Percentiles rank a stretch among this genome's conserved stretches.
phyloP scores from a whole-genome alignment of 768 basidiomycete species.

The Tricholoma furcatifolium region DNA sequence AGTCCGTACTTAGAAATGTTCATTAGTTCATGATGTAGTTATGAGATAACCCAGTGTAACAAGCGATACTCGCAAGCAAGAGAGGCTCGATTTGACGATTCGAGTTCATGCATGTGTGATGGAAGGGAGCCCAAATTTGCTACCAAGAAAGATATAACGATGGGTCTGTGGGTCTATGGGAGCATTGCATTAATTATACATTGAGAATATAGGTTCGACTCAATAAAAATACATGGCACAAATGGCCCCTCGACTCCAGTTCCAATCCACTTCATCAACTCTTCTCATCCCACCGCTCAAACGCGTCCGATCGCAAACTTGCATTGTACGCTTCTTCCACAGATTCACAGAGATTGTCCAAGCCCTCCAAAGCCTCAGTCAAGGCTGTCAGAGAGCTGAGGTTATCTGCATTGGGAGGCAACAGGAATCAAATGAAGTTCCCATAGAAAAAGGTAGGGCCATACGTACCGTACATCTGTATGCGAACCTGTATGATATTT shows the following conservation, averaged over 20 bases:
- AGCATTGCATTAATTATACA: constrained; percentile 7
- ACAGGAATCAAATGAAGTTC: background rate
- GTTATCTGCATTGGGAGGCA: constrained; percentile 53
- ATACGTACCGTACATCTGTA: constrained; percentile 96
- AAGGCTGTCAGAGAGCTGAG: constrained; percentile 85
- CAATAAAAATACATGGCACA: constrained; percentile 12
- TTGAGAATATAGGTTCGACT: constrained; percentile 5
- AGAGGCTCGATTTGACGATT: too few species aligned
- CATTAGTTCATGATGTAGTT: too few species aligned
- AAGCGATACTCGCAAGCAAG: too few species aligned
- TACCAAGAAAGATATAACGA: background rate
- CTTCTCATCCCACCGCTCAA: constrained; percentile 70
- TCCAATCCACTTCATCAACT: constrained; percentile 34
- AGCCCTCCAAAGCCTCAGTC: constrained; percentile 68
- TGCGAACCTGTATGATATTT: constrained; percentile 93
- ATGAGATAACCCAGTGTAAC: too few species aligned
- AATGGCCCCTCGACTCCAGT: background rate
- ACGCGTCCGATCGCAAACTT: constrained; percentile 53
- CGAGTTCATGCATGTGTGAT: too few species aligned
- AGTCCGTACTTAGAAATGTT: too few species aligned
- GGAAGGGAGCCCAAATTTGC: background rate
- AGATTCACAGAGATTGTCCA: constrained; percentile 73
- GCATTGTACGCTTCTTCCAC: constrained; percentile 67
- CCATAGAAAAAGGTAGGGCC: background rate
- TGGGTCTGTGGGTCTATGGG: background rate